Conservation (phyloP, 176 grass and related monocot genomes). For the Poa pratensis region DNA sequence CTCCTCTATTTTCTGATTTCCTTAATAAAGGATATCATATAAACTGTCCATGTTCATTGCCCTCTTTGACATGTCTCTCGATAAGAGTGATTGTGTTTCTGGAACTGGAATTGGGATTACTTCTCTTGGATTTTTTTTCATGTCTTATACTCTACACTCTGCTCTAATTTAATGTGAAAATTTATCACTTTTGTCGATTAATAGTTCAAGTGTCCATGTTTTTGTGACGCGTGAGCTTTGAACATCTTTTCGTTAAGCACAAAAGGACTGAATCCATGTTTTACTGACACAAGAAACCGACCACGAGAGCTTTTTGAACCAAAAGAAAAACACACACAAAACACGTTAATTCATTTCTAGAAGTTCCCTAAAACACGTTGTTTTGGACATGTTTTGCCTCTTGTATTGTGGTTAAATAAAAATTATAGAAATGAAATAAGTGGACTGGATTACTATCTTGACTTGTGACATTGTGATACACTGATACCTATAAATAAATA, state of each 20-base stretch:
- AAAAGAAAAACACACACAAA: background rate
- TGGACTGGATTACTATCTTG: background rate
- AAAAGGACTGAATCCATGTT: background rate
- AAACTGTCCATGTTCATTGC: background rate
- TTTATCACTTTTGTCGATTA: background rate
- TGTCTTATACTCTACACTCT: slow-evolving; percentile 9
- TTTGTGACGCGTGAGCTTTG: background rate
- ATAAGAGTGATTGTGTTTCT: slow-evolving; percentile 22
- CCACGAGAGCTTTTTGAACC: background rate
- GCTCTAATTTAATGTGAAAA: slow-evolving; percentile 19
- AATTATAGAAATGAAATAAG: slow-evolving; percentile 7
- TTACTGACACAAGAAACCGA: background rate
- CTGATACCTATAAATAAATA: background rate
- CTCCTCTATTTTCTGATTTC: slow-evolving; percentile 35
- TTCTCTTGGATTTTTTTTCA: background rate
- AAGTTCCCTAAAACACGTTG: background rate
- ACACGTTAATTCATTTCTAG: slow-evolving; percentile 1
- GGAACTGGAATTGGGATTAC: slow-evolving; percentile 2
- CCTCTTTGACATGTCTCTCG: slow-evolving; percentile 33
- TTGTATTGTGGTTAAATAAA: background rate
- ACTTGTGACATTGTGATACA: background rate
- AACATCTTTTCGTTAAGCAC: background rate
- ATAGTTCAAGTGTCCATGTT: background rate
- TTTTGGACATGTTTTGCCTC: background rate
- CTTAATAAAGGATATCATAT: background rate